Conservation (phyloP, 768 basidiomycete genomes). For the Sarcodon sp. region DNA sequence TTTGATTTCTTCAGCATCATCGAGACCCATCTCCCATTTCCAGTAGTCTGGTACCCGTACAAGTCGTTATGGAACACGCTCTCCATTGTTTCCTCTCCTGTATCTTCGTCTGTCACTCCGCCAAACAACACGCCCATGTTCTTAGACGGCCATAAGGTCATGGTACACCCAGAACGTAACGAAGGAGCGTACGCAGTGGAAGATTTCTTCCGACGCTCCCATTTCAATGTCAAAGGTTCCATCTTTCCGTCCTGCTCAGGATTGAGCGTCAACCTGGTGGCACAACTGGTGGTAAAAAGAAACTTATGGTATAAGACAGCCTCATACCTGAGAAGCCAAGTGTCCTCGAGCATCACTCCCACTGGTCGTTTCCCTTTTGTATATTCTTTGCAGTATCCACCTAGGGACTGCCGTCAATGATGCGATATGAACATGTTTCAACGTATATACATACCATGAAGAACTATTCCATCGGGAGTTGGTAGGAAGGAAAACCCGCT, state of each 20-base stretch:
- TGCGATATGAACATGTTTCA: background rate
- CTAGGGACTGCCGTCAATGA: slow-evolving; percentile 19
- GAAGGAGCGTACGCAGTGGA: slow-evolving; percentile 62
- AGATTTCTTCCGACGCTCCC: slow-evolving; percentile 72
- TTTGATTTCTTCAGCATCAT: slow-evolving; percentile 61
- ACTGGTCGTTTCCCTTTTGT: slow-evolving; percentile 72
- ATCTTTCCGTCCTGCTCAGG: slow-evolving; percentile 12
- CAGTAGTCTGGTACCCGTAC: slow-evolving; percentile 69
- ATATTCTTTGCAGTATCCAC: slow-evolving; percentile 90
- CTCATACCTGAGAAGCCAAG: slow-evolving; percentile 72
- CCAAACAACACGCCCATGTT: slow-evolving; percentile 74
- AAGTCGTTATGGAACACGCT: slow-evolving; percentile 84
- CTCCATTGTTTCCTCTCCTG: slow-evolving; percentile 70
- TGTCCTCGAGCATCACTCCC: slow-evolving; percentile 84
- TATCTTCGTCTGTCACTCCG: slow-evolving; percentile 82
- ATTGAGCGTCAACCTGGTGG: slow-evolving; percentile 18
- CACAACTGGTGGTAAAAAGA: background rate
- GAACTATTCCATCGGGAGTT: slow-evolving; percentile 60
- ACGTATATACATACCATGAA: slow-evolving; percentile 43
- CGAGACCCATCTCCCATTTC: slow-evolving; percentile 69
- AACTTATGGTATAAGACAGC: background rate
- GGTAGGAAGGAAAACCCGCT: slow-evolving; percentile 83
- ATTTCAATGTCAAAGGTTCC: slow-evolving; percentile 49
- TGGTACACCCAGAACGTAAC: slow-evolving; percentile 72
- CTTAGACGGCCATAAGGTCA: slow-evolving; percentile 66